Evolutionary conservation across 176 grass and related monocot species (phyloP), one percentile per base, ranked within the genome.

Genomic region (Cenchrus americanus): DNA sequence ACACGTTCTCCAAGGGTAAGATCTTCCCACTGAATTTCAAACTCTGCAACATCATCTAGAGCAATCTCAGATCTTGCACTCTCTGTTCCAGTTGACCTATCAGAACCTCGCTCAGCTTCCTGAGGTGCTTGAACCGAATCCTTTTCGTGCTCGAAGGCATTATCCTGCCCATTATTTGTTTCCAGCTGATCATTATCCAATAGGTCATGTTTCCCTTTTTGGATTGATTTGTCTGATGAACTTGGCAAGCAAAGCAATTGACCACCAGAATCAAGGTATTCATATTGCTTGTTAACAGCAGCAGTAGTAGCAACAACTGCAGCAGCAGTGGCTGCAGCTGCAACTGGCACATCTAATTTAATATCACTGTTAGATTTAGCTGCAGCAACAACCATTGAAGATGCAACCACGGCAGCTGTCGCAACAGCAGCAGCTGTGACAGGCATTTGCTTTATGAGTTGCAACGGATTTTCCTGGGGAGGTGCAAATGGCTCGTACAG

Each of bases 21-120:
- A 79, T 99, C 97, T 75, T 96, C 97, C 97, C 97, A 99, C 61
- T 84, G 89, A 74, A 99, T 99, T 88, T 99, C 97, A 52, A 99
- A 87, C 78, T 99, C 97, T 30, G 88, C 77, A 15, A 99, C 91
- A 73, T 94, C 91, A 81, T 99, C 93, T 66, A 94, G 71, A 66
- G 88, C 82, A 64, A 92, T 87, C 63, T 94, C 97, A 92, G 97
- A 99, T 75, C 87, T 96, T 60, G 84, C 74, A 69, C 91, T 99
- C 69, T 99, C 97, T 27, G 88, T 96, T 19, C 91, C 97, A 32
- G 82, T 89, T 57, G 93, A 94, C 69, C 95, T 96, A 77, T 96
- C 93, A 65, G 97, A 94, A 46, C 52, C 72, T 73, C 91, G 69
- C 78, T 99, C 93, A 73, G 71, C 83, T 86, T 92, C 88, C 86